Conservation (phyloP, 1,284 basidiomycete genomes). For the Caloboletus firmus region DNA sequence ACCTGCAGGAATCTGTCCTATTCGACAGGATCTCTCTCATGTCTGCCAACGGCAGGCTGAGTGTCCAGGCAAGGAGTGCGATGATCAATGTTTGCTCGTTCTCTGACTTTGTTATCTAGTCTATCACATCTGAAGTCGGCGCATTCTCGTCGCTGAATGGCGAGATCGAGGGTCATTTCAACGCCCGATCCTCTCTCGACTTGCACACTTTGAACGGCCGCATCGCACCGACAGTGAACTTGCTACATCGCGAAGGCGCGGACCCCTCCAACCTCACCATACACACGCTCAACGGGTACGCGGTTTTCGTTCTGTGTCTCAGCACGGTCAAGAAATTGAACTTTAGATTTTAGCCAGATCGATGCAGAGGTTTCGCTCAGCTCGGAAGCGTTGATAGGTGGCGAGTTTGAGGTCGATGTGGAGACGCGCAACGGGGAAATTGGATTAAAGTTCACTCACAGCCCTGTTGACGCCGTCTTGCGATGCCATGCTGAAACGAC, state of each 20-base stretch:
- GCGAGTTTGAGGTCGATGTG: conserved; percentile 39
- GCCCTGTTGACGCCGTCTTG: conserved; percentile 44
- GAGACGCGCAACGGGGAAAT: conserved; percentile 34
- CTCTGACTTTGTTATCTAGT: conserved; percentile 28
- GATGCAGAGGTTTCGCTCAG: conserved; percentile 31
- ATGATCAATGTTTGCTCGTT: not conserved
- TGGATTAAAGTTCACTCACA: conserved; percentile 33
- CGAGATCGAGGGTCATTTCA: conserved; percentile 45
- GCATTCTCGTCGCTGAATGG: conserved; percentile 37
- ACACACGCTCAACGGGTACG: conserved; percentile 43
- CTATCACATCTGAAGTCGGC: conserved; percentile 34
- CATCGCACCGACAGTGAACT: conserved; percentile 38
- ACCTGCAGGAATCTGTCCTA: conserved; percentile 32
- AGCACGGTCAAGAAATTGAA: conserved; percentile 5
- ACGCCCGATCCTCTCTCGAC: conserved; percentile 34
- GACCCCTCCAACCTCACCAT: conserved; percentile 29
- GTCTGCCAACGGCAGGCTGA: conserved; percentile 31
- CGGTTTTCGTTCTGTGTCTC: not conserved
- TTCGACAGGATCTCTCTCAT: conserved; percentile 37
- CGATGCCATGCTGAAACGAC: conserved; percentile 35
- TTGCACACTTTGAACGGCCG: conserved; percentile 40
- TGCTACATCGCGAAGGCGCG: conserved; percentile 34
- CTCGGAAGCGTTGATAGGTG: conserved; percentile 28
- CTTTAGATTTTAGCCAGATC: conserved; percentile 30
- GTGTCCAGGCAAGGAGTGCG: conserved; percentile 29